Evolutionary conservation across 2,329 filamentous ascomycete genomes (phyloP).

Genomic region (Clonostachys rosea): DNA sequence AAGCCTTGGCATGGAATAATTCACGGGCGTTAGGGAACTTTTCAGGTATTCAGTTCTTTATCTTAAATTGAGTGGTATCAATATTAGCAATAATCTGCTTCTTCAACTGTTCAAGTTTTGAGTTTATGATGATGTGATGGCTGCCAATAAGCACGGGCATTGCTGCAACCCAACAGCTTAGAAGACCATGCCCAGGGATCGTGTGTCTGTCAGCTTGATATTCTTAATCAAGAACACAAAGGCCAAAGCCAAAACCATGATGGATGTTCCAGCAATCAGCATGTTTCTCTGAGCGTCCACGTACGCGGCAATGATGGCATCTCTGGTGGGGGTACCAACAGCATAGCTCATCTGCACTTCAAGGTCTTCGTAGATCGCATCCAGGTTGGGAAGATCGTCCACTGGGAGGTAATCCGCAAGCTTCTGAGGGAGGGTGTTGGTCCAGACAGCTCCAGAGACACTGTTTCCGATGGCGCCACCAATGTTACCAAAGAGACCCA

Average conservation of each 20-base stretch:
- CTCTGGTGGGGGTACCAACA: slow-evolving; percentile 30
- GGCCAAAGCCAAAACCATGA: slow-evolving; percentile 20
- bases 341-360: slow-evolving; percentile 42
- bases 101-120: no score
- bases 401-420: slow-evolving; percentile 44
- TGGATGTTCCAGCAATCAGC: slow-evolving; percentile 23
- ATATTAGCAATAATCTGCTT: no score
- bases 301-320: slow-evolving; percentile 53
- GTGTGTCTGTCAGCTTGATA: slow-evolving; percentile 37
- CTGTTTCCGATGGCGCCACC: slow-evolving; percentile 10
- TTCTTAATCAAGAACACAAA: slow-evolving; percentile 39
- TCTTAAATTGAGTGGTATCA: no score
- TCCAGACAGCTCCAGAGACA: slow-evolving; percentile 13
- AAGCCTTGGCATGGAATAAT: no score
- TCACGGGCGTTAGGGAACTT: no score
- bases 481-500: slow-evolving; percentile 8
- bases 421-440: slow-evolving; percentile 21
- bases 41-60: no score
- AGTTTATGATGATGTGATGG: no score
- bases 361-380: slow-evolving; percentile 48
- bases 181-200: no score
- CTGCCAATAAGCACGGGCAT: no score
- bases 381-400: slow-evolving; percentile 20
- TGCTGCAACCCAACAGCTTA: no score
- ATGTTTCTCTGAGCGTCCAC: slow-evolving; percentile 40